Evolutionary conservation across 768 basidiomycete species (phyloP), one percentile per base, ranked within the genome.

Genomic region (Leccinum subgranulosum): DNA sequence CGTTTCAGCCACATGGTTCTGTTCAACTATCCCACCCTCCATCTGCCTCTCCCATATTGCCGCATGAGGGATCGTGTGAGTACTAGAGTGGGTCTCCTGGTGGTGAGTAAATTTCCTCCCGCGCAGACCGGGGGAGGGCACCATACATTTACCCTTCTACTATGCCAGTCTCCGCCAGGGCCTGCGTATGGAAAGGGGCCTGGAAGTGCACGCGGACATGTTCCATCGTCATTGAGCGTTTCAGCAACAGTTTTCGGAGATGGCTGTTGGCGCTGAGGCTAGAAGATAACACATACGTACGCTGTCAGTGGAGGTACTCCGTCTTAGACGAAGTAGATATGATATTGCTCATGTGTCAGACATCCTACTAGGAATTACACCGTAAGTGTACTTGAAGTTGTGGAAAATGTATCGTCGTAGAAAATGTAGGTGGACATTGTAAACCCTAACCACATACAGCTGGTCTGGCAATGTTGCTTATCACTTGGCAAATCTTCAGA

Each of bases 221-320:
- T 10, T 39, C 15, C 31, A 31, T 31, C 31, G 31, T 31, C 61
- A 17, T 15, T 65, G 60, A 45, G 29, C 48, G 9, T 47, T 73
- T 33, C 68, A 72, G 50, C 62, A 68, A 23, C 66, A 72, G 3
- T 67, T 73, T 48, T 69, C 71, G 54, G 72, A 65, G 46, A 73
- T 72, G 70, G 60, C 23, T 29, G 60, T 72, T 34, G 64, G 58
- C 14, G 41, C 66, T 47, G 66, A 62, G 34, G 7, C 62, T 23
- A 67, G 53, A 31, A 56, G 53, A 23, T 64, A 64, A 36, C 63
- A 69, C 36, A 62, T 2, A 47, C 65, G 29, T 67, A 69, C 29
- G 57, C 59, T 56, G 60, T 69, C 47, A 54, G 57, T 8, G 62
- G 63, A 28, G 52, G 59, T 46, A 58, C 61, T 8, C 58, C 65